A percentile compares a stretch with the other conserved stretches of the same genome.
Conservation (phyloP, 768 basidiomycete genomes). For the Suillus paluster region DNA sequence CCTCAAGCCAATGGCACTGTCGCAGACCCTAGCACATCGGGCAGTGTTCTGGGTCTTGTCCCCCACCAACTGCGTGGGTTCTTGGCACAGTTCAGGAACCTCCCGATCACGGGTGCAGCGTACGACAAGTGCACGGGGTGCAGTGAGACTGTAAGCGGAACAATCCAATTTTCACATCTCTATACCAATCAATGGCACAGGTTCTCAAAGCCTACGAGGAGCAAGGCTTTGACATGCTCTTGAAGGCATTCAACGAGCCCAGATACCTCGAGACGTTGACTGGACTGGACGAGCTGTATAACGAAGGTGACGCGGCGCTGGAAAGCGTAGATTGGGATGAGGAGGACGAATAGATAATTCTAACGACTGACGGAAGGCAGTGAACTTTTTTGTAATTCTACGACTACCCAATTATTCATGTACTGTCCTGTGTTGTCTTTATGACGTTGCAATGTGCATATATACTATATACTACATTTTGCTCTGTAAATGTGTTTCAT, state of each 20-base stretch:
- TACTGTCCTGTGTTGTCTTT: neutral
- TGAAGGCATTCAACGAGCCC: constrained; percentile 81
- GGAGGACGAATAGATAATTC: constrained; percentile 36
- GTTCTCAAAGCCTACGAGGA: constrained; percentile 81
- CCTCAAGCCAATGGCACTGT: constrained; percentile 38
- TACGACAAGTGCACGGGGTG: constrained; percentile 92
- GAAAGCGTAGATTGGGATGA: constrained; percentile 82
- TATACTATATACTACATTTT: neutral
- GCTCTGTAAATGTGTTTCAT: neutral
- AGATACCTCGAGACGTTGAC: constrained; percentile 77
- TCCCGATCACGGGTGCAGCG: constrained; percentile 85
- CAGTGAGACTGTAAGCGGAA: constrained; percentile 65
- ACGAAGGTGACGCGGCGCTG: constrained; percentile 72
- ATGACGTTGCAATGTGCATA: neutral
- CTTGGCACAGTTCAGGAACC: constrained; percentile 82
- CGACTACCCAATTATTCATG: neutral
- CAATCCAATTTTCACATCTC: neutral
- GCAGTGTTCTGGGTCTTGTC: constrained; percentile 79
- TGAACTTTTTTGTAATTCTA: constrained; percentile 9
- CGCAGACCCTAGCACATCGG: constrained; percentile 31
- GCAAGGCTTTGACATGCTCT: constrained; percentile 80
- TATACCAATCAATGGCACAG: constrained; percentile 39
- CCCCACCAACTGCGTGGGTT: constrained; percentile 95
- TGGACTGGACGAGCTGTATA: constrained; percentile 77
- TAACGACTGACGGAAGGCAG: neutral